Evolutionary conservation across 2,329 filamentous ascomycete genomes (phyloP).

Genomic region (Ascochyta rabiei): DNA sequence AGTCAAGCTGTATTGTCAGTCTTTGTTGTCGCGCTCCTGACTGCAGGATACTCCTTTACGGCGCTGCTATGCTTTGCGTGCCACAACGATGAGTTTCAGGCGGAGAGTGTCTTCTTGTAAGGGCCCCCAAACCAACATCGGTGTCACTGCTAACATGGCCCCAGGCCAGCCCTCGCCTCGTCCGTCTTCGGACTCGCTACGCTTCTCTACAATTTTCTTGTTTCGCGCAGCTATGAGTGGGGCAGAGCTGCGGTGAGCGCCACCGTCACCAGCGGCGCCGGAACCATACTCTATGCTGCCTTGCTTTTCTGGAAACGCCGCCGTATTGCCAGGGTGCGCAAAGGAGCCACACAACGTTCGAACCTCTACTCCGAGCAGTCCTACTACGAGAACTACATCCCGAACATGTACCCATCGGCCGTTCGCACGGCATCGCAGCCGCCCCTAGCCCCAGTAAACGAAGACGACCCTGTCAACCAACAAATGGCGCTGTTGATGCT

Average conservation of each 20-base stretch:
- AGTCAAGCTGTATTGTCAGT: slow-evolving; percentile 50
- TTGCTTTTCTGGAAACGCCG: slow-evolving; percentile 53
- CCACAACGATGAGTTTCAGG: slow-evolving; percentile 54
- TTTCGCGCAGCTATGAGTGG: slow-evolving; percentile 51
- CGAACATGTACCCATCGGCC: slow-evolving; percentile 55
- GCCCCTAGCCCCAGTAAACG: slow-evolving; percentile 42
- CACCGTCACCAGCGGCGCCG: slow-evolving; percentile 48
- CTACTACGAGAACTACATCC: slow-evolving; percentile 54
- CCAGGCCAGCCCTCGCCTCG: slow-evolving; percentile 50
- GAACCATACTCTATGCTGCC: slow-evolving; percentile 50
- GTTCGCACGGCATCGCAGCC: slow-evolving; percentile 33
- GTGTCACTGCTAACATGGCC: slow-evolving; percentile 21
- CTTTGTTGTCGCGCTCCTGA: slow-evolving; percentile 55
- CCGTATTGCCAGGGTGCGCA: slow-evolving; percentile 44
- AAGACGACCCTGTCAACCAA: slow-evolving; percentile 58
- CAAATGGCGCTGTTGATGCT: slow-evolving; percentile 58
- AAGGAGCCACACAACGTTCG: slow-evolving; percentile 23
- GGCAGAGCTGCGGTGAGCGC: slow-evolving; percentile 52
- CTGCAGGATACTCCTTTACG: slow-evolving; percentile 57
- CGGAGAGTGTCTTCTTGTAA: slow-evolving; percentile 56
- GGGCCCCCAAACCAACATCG: slow-evolving; percentile 1
- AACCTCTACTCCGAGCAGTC: slow-evolving; percentile 45
- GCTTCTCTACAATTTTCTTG: slow-evolving; percentile 55
- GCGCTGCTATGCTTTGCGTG: slow-evolving; percentile 56
- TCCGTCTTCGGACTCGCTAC: slow-evolving; percentile 56